These are phyloP conservation scores for Penicillium sp. DNA, from an alignment of 2,329 filamentous ascomycete genomes.

Conservation along the genomic window DNA sequence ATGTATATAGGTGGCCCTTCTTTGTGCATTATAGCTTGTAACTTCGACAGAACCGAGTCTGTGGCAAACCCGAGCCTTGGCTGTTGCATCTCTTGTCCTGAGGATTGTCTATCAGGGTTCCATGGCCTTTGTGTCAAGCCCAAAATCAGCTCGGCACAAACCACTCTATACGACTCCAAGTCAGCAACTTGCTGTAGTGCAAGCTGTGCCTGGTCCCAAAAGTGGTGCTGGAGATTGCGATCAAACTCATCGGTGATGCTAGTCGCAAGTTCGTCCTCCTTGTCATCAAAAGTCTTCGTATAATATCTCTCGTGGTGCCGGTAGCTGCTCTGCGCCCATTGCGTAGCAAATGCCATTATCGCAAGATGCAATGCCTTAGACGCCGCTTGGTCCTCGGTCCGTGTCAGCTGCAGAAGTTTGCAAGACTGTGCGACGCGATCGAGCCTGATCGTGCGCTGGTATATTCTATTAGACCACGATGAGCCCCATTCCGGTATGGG, in stretches of 20 bases:
- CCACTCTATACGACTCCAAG: background rate
- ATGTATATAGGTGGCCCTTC: background rate
- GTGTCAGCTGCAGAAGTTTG: background rate
- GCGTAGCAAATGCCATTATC: background rate
- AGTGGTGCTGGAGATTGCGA: background rate
- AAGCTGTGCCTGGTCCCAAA: background rate
- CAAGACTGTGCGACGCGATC: background rate
- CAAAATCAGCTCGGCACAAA: background rate
- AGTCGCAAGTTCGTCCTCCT: background rate
- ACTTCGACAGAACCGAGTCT: background rate
- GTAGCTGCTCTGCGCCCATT: background rate
- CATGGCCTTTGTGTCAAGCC: background rate
- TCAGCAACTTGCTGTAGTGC: background rate
- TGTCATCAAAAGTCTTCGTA: background rate
- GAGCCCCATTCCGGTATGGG: background rate
- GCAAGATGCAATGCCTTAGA: background rate
- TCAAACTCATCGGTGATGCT: background rate
- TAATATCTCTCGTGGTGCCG: background rate
- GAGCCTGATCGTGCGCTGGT: background rate
- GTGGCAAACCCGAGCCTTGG: background rate
- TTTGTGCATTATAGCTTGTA: background rate
- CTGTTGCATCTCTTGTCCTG: background rate
- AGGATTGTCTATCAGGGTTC: too few species aligned
- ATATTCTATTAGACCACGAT: background rate
- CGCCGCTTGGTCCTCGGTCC: background rate